Evolutionary conservation across 1,284 basidiomycete species (phyloP).

Genomic region (Microbotryum silenes-acaulis): DNA sequence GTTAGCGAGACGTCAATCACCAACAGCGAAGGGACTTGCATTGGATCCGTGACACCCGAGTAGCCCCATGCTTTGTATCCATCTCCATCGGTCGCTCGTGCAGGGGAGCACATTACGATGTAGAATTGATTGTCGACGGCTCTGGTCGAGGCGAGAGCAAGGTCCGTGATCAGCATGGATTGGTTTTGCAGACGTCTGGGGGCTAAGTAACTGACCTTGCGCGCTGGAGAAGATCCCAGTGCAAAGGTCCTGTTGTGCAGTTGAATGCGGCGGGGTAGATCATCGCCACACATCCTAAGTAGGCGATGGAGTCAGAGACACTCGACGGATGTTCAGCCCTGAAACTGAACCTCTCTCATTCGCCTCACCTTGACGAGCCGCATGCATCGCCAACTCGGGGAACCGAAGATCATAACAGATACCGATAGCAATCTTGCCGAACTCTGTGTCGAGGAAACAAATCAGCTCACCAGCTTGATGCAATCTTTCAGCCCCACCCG

Average conservation of each 20-base stretch:
- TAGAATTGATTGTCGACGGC: constrained; percentile 95
- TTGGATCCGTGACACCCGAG: constrained; percentile 79
- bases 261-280: constrained; percentile 70
- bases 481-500: not conserved
- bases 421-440: constrained; percentile 80
- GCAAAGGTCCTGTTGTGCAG: constrained; percentile 83
- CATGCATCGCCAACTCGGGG: constrained; percentile 87
- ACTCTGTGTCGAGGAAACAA: constrained; percentile 48
- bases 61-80: constrained; percentile 62
- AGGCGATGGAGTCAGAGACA: not conserved
- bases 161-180: not conserved
- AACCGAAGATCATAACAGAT: constrained; percentile 92
- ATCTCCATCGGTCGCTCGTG: constrained; percentile 66
- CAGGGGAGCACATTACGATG: constrained; percentile 91
- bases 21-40: constrained; percentile 50
- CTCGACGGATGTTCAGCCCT: not conserved
- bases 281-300: not conserved
- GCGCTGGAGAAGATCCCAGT: constrained; percentile 90
- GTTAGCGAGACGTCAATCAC: not conserved
- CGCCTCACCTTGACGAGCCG: constrained; percentile 66
- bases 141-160: constrained; percentile 44
- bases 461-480: not conserved
- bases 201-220: constrained; percentile 53
- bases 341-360: not conserved
- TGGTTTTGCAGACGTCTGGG: not conserved